Evolutionary conservation across 768 basidiomycete species (phyloP), one percentile per base, ranked within the genome.

Genomic region (Pleurotus salmoneostramineus): DNA sequence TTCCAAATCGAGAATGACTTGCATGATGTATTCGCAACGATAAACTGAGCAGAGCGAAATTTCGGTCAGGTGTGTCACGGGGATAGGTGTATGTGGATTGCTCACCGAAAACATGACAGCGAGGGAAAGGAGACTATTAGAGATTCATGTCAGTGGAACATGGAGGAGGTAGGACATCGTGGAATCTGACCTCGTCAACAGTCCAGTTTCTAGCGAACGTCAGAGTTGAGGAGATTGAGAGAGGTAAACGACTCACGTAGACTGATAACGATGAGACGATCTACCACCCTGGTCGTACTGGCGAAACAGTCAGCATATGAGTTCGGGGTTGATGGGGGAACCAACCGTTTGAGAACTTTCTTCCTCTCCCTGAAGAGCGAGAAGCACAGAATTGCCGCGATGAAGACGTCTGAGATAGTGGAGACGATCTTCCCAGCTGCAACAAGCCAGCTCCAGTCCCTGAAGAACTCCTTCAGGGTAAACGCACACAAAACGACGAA

Each of bases 321-420:
- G 17, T 31, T 8, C 11, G 10, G 27, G 27, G 8, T 11, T 11
- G 33, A 32, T 8, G 11, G 45, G 21, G 7, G 12, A 36, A 12
- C 12, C 4, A 44, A 58, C 60, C 57, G 40, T 35, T n/a, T 12
- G n/a, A 50, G 58, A 58, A 4, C 46, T 67, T 68, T 61, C 40
- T 56, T 62, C 46, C 65, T 58, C 56, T 70, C 60, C 27, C 58
- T 58, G 1, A 60, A 34, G 6, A 75, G 59, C 56, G 69, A 71
- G 42, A 68, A 72, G 40, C 73, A 60, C 64, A 75, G 64, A 8
- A 68, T 62, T 0, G 60, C 63, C 0, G 71, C 68, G 58, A 74
- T 70, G 3, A 67, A 58, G 17, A 73, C 58, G 46, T 75, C 74
- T 10, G 71, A 56, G 1, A 61, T 62, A 2, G 65, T 68, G 4